Percentiles rank a stretch among this genome's conserved stretches.
Evolutionary conservation across 148 eudicot genomes (phyloP).

Genomic region (Vaccinium darrowii): DNA sequence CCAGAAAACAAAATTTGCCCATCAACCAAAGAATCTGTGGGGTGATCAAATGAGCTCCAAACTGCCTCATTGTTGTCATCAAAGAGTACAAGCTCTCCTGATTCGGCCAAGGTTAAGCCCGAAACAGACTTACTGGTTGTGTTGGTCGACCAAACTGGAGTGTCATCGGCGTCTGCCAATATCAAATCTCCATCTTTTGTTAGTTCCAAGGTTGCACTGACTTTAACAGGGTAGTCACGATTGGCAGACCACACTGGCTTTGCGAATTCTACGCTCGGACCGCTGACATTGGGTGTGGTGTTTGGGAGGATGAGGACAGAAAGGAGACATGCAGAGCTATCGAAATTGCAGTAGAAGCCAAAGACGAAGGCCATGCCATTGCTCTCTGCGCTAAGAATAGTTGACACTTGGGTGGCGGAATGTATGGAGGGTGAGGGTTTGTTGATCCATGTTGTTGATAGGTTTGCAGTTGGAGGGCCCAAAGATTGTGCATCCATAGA

Average conservation of each 20-base stretch:
- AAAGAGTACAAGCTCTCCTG: constrained; percentile 29
- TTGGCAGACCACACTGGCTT: constrained; percentile 32
- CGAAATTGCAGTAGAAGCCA: constrained; percentile 13
- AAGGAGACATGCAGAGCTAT: background rate
- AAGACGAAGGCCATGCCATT: background rate
- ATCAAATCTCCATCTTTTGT: constrained; percentile 27
- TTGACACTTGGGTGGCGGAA: background rate
- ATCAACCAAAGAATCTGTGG: constrained; percentile 22
- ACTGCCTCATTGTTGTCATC: background rate
- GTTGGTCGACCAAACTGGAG: constrained; percentile 28
- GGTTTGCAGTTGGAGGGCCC: background rate
- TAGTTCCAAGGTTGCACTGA: constrained; percentile 22
- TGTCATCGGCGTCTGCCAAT: constrained; percentile 25
- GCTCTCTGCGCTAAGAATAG: background rate
- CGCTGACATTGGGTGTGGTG: no score
- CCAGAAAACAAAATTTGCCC: constrained; percentile 25
- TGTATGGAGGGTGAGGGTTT: background rate
- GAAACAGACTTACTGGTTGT: constrained; percentile 21
- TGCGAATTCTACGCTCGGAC: background rate
- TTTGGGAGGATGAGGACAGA: constrained; percentile 5
- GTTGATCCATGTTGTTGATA: background rate
- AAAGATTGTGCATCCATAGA: background rate
- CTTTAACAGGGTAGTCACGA: constrained; percentile 20
- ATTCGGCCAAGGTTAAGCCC: constrained; percentile 26
- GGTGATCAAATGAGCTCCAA: constrained; percentile 23